phyloP scores from a whole-genome alignment of 257 asterid species.

The Leptodermis oblonga region DNA sequence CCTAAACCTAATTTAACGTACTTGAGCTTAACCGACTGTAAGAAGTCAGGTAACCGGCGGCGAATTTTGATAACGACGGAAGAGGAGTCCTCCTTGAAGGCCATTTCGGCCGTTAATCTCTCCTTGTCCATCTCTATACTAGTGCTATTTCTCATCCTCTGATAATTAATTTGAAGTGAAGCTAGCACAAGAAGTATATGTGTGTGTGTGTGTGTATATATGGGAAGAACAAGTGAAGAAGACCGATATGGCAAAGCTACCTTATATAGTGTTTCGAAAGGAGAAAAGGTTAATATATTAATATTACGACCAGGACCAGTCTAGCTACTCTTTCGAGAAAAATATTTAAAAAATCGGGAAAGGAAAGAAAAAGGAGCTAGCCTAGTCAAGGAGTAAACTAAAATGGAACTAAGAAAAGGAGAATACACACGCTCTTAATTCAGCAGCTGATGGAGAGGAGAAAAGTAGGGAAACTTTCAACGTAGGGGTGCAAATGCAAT shows the following conservation, averaged over 20 bases:
- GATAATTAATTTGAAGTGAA: no score
- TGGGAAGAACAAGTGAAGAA: not conserved
- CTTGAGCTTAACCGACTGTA: constrained; percentile 46
- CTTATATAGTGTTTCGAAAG: no score
- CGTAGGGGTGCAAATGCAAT: no score
- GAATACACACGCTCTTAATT: not conserved
- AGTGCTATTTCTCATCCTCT: not conserved
- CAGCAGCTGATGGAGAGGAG: not conserved
- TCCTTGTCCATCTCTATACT: constrained; percentile 44
- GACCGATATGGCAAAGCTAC: not conserved
- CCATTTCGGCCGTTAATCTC: constrained; percentile 46
- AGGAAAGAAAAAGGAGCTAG: no score
- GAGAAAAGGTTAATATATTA: no score
- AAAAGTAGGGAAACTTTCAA: no score
- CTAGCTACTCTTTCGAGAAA: no score
- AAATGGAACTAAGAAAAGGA: not conserved
- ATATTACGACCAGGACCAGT: no score
- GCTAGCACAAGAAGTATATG: not conserved
- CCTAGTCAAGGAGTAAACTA: no score
- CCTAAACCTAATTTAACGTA: constrained; percentile 73
- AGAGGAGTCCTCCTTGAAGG: constrained; percentile 44
- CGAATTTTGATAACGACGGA: constrained; percentile 40
- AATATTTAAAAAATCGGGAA: no score
- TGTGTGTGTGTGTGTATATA: not conserved
- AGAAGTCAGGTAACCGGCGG: constrained; percentile 37